Base-by-base conservation (phyloP, 2,329 filamentous ascomycete species). In the Neocucurbitaria cava region DNA sequence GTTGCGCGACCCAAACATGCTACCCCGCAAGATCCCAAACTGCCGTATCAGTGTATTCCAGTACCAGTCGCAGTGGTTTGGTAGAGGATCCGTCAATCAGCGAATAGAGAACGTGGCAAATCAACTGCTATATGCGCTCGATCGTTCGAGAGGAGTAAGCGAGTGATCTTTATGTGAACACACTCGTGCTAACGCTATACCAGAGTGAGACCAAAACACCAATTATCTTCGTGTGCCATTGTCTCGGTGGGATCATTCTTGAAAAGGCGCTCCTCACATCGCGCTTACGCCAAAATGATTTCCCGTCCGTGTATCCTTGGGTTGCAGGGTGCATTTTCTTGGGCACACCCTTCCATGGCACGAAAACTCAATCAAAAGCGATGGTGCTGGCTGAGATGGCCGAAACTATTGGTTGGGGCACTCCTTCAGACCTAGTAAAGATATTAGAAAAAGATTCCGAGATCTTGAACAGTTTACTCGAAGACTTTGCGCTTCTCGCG, bases 31-130 rank as follows among this genome's bases (percentile, higher is more conserved):
- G 46, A 52, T 73, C 30, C 63, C 68, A 8, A 59, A 68, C 44
- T 59, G 66, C 13, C 62, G 70, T 36, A 73, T 73, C 26, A 69
- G 69, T 40, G 57, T 65, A 3, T 70, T 69, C 48, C 55, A 62
- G 20, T 73, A 73, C 46, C 58, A 67, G 39, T 64, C 56, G 6
- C 66, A 71, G 47, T 71, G 71, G 64, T 67, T 71, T 47, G 68
- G 68, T n/a, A 64, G 59, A 31, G 65, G 61, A 26, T 58, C 67
- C 3, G 59, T 72, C 15, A 62, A 70, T 10, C 64, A 71, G 41
- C 52, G 61, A n/a, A 54, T 73, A n/a, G 62, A 66, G 7, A 62
- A 59, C 42, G 59, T 72, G 1, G 70, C 67, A 5, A 54, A 60
- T 46, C 59, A 69, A 33, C 43, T 74, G n/a, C 44, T 71, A 30